phyloP scores from a whole-genome alignment of 768 basidiomycete genomes.

The Gloeophyllum trabeum region DNA sequence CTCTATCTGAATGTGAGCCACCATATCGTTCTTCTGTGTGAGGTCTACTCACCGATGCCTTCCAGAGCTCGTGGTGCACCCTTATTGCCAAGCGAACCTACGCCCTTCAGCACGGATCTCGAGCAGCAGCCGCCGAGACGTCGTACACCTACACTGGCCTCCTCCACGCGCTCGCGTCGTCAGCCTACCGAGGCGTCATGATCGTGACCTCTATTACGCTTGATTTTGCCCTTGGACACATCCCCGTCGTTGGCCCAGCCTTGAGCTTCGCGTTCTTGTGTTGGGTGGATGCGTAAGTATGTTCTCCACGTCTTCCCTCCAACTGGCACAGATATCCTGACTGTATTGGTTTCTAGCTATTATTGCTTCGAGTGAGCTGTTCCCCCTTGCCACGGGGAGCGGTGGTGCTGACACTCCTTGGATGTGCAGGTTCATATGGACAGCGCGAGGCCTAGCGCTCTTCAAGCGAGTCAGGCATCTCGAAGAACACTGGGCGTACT shows the following conservation, averaged over 20 bases:
- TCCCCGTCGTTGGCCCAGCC: conserved; percentile 55
- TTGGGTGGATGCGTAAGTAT: conserved; percentile 78
- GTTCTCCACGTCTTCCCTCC: not conserved
- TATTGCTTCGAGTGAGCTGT: conserved; percentile 79
- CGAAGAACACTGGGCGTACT: conserved; percentile 88
- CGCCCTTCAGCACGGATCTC: conserved; percentile 56
- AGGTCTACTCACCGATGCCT: conserved; percentile 4
- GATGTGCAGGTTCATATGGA: conserved; percentile 60
- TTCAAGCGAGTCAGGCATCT: conserved; percentile 59
- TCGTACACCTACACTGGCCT: conserved; percentile 58
- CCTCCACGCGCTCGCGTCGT: conserved; percentile 65
- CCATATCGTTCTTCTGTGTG: not conserved
- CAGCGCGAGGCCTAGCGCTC: conserved; percentile 60
- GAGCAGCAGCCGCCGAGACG: conserved; percentile 33
- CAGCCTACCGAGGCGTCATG: conserved; percentile 77
- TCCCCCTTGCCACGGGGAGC: conserved; percentile 2
- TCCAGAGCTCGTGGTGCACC: conserved; percentile 67
- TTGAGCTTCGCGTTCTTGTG: conserved; percentile 66
- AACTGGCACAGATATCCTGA: conserved; percentile 1
- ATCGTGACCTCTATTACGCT: conserved; percentile 64
- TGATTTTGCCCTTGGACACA: conserved; percentile 47
- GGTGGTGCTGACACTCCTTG: conserved; percentile 4
- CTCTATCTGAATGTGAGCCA: conserved; percentile 72
- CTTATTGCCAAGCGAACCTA: conserved; percentile 68
- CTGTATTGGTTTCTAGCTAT: conserved; percentile 36